Evolutionary conservation across 2,329 filamentous ascomycete species (phyloP), one percentile per base, ranked within the genome.

Genomic region (Celoporthe dispersa): DNA sequence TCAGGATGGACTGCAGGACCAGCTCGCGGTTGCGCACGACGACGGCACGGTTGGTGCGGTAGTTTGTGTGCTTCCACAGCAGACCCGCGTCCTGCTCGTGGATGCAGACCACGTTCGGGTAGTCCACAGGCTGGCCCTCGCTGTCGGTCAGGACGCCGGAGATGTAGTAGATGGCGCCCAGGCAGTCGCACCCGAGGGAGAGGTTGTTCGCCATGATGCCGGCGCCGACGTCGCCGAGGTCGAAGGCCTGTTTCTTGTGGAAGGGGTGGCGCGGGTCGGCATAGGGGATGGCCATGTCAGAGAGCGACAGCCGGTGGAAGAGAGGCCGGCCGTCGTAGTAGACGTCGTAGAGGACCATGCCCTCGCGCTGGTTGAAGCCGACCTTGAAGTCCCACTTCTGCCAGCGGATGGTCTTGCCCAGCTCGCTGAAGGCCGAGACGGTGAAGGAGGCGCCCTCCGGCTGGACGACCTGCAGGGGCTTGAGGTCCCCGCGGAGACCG

Each of bases 141-240:
- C 57, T 69, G 61, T 72, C 71, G 53, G 71, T 55, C 19, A 72
- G 64, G 25, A 72, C 71, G 39, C 69, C 61, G 0, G 68, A 71
- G 64, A 77, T 66, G 68, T 79, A 79, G 73, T 88, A 88, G 74
- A 89, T 89, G 1, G 85, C 81, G 12, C 89, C 88, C 1, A 91
- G 81, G 74, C 88, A 87, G 74, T 90, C 88, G 71, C 88, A 90
- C 7, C 88, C 88, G 8, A 90, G 81, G 1, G 81, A 80, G 1
- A 91, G 81, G 67, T 90, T 90, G 78, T 92, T 92, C 31, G 89
- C 87, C 76, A 86, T 88, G 71, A 86, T 85, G 5, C 90, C 89
- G 19, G 87, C 88, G 25, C 89, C 90, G 19, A 85, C 88, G 69
- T 91, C 89, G 8, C 90, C 90, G 68, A 91, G 87, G 74, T 92